Evolutionary conservation across 169 alveolate genomes (phyloP), one percentile per base, ranked within the genome.

Genomic region (Prorocentrum cordatum): DNA sequence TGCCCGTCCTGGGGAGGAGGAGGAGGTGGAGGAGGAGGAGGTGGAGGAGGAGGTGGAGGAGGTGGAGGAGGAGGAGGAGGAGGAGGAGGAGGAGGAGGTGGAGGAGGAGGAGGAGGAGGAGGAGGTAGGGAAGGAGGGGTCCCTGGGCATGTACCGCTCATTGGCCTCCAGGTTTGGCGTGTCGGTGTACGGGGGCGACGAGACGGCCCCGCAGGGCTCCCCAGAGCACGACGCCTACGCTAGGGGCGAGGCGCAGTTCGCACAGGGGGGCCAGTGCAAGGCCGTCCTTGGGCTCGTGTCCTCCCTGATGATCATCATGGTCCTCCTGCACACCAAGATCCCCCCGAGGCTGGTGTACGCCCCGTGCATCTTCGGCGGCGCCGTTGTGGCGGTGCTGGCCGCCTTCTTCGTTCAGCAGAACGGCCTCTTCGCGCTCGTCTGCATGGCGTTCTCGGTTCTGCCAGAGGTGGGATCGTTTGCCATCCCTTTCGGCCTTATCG

Each of bases 401-500:
- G 86, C 72, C 39, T 75, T 50, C 33, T 36, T 24, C 29, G 86
- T 75, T 29, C 72, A 71, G 59, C 86, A 75, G 59, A n/a, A 7
- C 31, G 61, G 72, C 22, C 31, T 38, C 14, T 75, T 75, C 29
- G 86, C 72, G 29, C 4, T 50, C 36, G 26, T 75, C 16, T n/a
- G 42, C 61, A 54, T 75, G 29, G 42, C 35, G 12, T 61, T 75
- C 29, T 75, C 86, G 2, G 54, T 75, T 71, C 32, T 75, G 86
- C 86, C 86, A 31, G 86, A 75, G 86, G 54, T 71, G 27, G 86
- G 86, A 32, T 75, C 86, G 61, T 75, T 75, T 54, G 86, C 86
- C 16, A 75, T 75, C 86, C 86, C 86, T 12, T 75, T 75, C 27
- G 29, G 68, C 31, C 66, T 75, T 36, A 71, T 75, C 24, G 86